Base-by-base conservation (phyloP, 176 grass and related monocot species). In the Rhipidocladum racemiflorum region DNA sequence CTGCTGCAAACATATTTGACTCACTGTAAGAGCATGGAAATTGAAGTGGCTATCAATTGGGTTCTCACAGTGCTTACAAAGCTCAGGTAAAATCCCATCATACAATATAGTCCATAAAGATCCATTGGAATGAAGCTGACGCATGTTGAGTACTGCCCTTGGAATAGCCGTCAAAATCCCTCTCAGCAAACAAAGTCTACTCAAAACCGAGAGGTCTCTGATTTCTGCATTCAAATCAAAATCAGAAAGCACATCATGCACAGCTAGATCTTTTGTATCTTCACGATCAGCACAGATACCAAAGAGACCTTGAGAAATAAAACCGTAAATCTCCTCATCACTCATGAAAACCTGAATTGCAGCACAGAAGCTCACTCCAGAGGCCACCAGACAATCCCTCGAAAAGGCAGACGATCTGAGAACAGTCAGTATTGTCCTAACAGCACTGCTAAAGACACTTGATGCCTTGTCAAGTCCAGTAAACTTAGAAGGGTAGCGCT, bases 1-100 rank as follows among this genome's bases (percentile, higher is more conserved):
- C 87, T 98, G 96, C 83, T 98, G 96, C 87, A 98, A 79, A 84
- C 96, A 98, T 66, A 98, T 98, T 74, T 98, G 96, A 69, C 87
- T 93, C 82, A 98, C 96, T 45, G 96, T 98, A 78, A 98, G 88
- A 83, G 92, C 90, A 84, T 98, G 96, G 66, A 98, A 98, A 84
- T 98, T 98, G 80, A 93, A 93, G 80, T 98, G 96, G 72, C 90
- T 98, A 86, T 98, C 92, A 72, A 91, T 60, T 75, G 96, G 96
- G 67, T 91, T 98, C 84, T 98, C 96, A 54, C 91, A 98, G 67
- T 98, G 92, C 60, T 86, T 88, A 61, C 95, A 98, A 46, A 98
- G 88, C 76, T 95, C 92, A 56, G 85, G 85, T 66, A 98, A 88
- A 80, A 95, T 95, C 12, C 96, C 96, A 84, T 89, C 82, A 76